Evolutionary conservation across 768 basidiomycete species (phyloP), one percentile per base, ranked within the genome.

Genomic region (Rhodocollybia butyracea): DNA sequence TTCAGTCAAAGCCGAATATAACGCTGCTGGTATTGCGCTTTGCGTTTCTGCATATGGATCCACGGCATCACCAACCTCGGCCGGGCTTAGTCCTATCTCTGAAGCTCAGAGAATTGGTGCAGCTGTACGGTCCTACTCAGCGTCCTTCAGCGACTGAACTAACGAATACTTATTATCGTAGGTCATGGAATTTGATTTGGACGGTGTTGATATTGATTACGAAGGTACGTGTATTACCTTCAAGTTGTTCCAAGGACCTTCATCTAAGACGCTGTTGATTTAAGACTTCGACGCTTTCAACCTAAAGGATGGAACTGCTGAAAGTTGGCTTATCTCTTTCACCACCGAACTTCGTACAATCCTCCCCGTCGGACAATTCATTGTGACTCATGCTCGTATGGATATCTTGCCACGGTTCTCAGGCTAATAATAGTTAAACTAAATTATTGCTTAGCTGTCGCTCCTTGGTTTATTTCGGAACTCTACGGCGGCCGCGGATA

Each of bases 71-170:
- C 79, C 79, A 3, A 80, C 78, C 11, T 67, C 69, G 12, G 68
- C 62, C 12, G 76, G 78, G 41, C 80, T 78, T 13, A 83, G 89
- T 65, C 83, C 87, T 21, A 68, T 81, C 5, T 68, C 71, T 7
- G 80, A 80, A 13, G 88, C 88, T 2, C 80, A 83, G 58, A 80
- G 77, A 2, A 75, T 89, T 65, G 85, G 86, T 0, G 76, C 77
- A 13, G 39, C 39, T 17, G 39, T 40, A n/a, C 39, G n/a, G 39
- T 40, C 5, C 39, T 5, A 36, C 17, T n/a, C 15, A 17, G 7
- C 5, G 7, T 8, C 8, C 21, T 17, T 5, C 21, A 17, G 15
- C 39, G 17, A 40, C 17, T 5, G 15, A 6, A 17, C 8, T 36
- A 40, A 40, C n/a, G 6, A 40, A 17, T n/a, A n/a, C n/a, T n/a